Base-by-base conservation (phyloP, 2,329 filamentous ascomycete genomes). In the Ophiostoma triangulosporum region DNA sequence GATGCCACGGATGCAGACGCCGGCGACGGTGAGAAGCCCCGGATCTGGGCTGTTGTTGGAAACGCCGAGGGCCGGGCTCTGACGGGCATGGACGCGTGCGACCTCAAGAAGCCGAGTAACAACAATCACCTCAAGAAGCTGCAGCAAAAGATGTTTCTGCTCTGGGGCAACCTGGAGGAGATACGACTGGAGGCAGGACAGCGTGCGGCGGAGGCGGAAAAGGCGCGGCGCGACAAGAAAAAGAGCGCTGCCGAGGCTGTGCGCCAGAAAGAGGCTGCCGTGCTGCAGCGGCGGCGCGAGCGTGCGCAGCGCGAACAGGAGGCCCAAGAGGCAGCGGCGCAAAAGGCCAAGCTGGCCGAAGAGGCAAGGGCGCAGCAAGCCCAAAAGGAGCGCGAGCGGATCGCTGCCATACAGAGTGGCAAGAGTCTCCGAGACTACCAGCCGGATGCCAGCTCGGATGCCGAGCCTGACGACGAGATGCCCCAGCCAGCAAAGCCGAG, bases 131-230 rank as follows among this genome's bases (percentile, higher is more conserved):
- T 93, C 1, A 64, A 61, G 3, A 57, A 65, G 6, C 68, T 96
- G 4, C 76, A 79, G 50, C 79, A 94, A 60, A 82, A 77, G 60
- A 71, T 96, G 53, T 91, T 84, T 63, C 70, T 80, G 33, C 72
- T 96, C 1, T 97, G 91, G 90, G 91, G 91, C 1, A 79, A 95
- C 57, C 71, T 96, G 1, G 82, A 90, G 63, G 88, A 95, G 63
- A 65, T 70, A 48, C 88, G 86, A 63, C 65, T 70, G 48, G 86
- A 84, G 62, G 61, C 62, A 2, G 7, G 9, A n/a, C 24, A 24
- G 24, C 40, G 40, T 9, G 43, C 8, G 15, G 26, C n/a, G 14
- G 26, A 14, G 22, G 12, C 22, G 9, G 43, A 8, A 2, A 22
- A 24, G 12, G 38, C 38, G n/a, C 20, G 2, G 1, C 20, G 3